Evolutionary conservation across 1,139 yeast species (phyloP), one percentile per base, ranked within the genome.

Genomic region (Petasospora fabianii): DNA sequence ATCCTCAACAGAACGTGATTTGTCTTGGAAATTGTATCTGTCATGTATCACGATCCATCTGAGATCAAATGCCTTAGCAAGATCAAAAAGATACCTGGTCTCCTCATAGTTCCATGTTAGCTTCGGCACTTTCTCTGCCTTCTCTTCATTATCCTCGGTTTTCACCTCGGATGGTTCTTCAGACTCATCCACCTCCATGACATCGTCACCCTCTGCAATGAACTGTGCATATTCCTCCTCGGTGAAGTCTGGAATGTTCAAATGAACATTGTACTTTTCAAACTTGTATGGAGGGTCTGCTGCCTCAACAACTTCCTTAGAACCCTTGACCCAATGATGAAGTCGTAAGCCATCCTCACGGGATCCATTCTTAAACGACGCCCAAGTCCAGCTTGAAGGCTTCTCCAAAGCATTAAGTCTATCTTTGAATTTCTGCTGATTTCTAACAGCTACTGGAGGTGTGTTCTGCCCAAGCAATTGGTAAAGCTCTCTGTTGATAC

Each of bases 401-500:
- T 77, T 81, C 18, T 69, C 71, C 33, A 66, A 62, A 52, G 81
- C 67, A 43, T 76, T 75, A 42, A 88, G 70, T 49, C 77, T 74
- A 42, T 81, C 85, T 52, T 84, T 85, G 51, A 80, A 78, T 49
- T 77, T 75, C 35, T 69, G 67, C 10, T 75, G 71, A 7, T 75
- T 70, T n/a, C 75, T 65, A 12, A 79, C 56, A 34, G 69, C 69
- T 3, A 88, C 77, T 1, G 98, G 94, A 0, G 98, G 97, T 2
- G 95, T 80, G 60, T 87, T 88, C 30, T 94, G 92, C 2, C 99
- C 98, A 30, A 94, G 67, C 43, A 94, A 69, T 51, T 84, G 84
- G 61, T 84, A 90, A 39, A 92, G 68, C 59, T 92, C 98, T 50
- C 98, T 73, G 47, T 87, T 94, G 79, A 92, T 84, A 16, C 96